phyloP scores from a whole-genome alignment of 2,329 filamentous ascomycete species.

The Sclerotinia borealis region DNA sequence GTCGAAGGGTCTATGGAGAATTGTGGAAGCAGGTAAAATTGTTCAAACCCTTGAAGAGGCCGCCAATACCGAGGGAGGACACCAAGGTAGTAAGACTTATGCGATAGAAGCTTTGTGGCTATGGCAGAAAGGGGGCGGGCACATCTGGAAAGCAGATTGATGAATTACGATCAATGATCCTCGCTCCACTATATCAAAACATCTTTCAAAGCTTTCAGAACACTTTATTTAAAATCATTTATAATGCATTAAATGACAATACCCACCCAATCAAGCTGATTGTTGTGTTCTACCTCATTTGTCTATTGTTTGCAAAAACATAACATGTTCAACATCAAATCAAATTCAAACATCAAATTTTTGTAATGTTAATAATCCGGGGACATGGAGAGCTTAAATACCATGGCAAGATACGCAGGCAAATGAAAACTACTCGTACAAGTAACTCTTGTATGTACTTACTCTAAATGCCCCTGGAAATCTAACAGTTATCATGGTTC shows the following conservation, averaged over 20 bases:
- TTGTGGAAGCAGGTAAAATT: conserved; percentile 69
- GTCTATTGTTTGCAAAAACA: neutral
- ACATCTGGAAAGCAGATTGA: conserved; percentile 29
- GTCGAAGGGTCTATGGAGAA: conserved; percentile 76
- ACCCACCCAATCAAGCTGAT: neutral
- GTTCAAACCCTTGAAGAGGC: conserved; percentile 73
- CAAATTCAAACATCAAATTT: neutral
- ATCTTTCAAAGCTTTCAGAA: neutral
- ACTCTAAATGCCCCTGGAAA: too few species aligned
- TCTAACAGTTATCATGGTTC: too few species aligned
- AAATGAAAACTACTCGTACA: neutral
- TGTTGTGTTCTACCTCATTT: neutral
- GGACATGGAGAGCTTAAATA: neutral
- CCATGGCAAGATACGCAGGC: neutral
- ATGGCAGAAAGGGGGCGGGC: conserved; percentile 41
- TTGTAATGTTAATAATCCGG: too few species aligned
- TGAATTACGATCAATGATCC: neutral
- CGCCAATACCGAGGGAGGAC: conserved; percentile 58
- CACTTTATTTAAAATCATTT: neutral
- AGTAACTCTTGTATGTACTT: too few species aligned
- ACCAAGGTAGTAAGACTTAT: conserved; percentile 76
- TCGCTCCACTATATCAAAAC: neutral
- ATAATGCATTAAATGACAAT: neutral
- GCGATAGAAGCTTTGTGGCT: conserved; percentile 88
- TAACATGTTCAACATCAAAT: neutral